These are phyloP conservation scores for Kluyveromyces wickerhamii DNA, from an alignment of 805 yeast species.

Conservation along the genomic window DNA sequence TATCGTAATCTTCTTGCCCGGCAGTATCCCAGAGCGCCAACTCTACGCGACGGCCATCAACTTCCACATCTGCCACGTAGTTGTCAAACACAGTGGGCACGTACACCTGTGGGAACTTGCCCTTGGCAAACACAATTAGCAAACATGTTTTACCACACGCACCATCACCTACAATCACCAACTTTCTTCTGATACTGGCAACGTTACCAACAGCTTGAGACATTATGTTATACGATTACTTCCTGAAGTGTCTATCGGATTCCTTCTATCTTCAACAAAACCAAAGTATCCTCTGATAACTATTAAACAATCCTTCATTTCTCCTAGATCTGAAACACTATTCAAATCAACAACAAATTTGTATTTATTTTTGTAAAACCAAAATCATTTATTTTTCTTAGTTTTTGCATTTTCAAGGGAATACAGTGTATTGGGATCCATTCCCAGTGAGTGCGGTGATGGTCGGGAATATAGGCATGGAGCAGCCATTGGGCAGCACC, in stretches of 20 bases:
- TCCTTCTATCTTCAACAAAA: background rate
- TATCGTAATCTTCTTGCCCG: conserved; percentile 95
- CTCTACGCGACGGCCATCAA: conserved; percentile 84
- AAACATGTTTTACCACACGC: conserved; percentile 95
- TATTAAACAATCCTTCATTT: too few species aligned
- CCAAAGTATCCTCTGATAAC: background rate
- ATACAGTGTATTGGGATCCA: too few species aligned
- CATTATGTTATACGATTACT: conserved; percentile 4
- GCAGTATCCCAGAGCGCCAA: conserved; percentile 97
- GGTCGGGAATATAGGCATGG: too few species aligned
- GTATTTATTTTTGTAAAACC: too few species aligned
- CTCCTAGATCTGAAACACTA: too few species aligned
- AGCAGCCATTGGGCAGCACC: too few species aligned
- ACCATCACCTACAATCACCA: conserved; percentile 95
- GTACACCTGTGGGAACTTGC: conserved; percentile 86
- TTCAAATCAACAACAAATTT: background rate
- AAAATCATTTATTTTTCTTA: too few species aligned
- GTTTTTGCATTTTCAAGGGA: too few species aligned
- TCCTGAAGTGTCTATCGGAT: background rate
- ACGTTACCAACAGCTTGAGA: conserved; percentile 10
- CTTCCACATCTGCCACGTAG: conserved; percentile 93
- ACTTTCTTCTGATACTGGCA: conserved; percentile 40
- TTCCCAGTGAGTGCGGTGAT: too few species aligned
- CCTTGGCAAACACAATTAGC: conserved; percentile 76
- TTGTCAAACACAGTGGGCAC: conserved; percentile 96